Evolutionary conservation across 345 rosid genomes (phyloP), one percentile per base, ranked within the genome.

Genomic region (Rhizophora apiculata): DNA sequence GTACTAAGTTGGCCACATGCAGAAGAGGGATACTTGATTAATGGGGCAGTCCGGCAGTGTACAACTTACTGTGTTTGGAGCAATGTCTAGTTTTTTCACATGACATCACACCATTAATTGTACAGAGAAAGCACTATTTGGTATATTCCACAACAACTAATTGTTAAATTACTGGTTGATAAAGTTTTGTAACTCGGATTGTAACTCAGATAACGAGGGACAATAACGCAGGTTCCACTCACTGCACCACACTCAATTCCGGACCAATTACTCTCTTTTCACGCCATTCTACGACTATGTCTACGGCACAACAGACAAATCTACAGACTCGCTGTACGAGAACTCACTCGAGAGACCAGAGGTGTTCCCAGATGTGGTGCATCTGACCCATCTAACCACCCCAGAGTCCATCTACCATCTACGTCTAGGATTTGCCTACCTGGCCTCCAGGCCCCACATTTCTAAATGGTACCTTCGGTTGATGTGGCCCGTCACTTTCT

Each of bases 351-450:
- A 66, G 51, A 82, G 83, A 65, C 63, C 68, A 21, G 90, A 83
- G 53, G 97, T 88, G 32, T 61, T 22, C 9, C 85, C 88, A 1
- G 85, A 88, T 36, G 89, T 88, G 9, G 89, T 91, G 39, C 85
- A 91, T 32, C 65, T 91, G 3, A 85, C 88, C 8, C 94, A 91
- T 71, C 49, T 91, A 4, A 87, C 90, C 6, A 84, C 85, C 0
- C 88, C 82, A 0, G 83, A 88, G 20, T 85, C 93, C n/a, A 73
- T 90, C 58, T 88, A 90, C 60, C 92, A 86, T 65, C 72, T 82
- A 9, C 87, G 82, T 1, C 62, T 90, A 3, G 94, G 92, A 37
- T 76, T 88, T 59, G 82, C 92, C 8, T 76, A 73, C 57, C 71
- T 86, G 39, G 94, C 96, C 20, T 82, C 96, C 1, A 64, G 34